phyloP scores from a whole-genome alignment of 305 asterid genomes.

The Fraxinus baroniana region DNA sequence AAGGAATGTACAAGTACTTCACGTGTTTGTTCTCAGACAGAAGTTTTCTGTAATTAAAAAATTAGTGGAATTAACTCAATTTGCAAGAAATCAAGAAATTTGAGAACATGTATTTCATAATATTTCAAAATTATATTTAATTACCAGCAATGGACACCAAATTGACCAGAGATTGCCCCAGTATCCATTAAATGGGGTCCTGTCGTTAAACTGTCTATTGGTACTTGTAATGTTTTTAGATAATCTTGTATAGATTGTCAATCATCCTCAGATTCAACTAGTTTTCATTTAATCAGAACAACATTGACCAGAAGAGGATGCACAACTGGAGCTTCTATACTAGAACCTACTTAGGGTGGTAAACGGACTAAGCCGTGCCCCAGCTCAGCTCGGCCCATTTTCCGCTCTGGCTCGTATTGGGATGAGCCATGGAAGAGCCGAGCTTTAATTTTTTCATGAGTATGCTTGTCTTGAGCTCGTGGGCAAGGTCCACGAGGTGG shows the following conservation, averaged over 20 bases:
- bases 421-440: background rate
- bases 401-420: background rate
- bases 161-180: background rate
- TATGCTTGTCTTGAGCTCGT: background rate
- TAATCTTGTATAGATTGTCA: background rate
- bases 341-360: background rate
- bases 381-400: background rate
- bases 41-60: conserved; percentile 60
- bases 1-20: conserved; percentile 84
- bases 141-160: background rate
- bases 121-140: background rate
- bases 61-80: conserved; percentile 4
- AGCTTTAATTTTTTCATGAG: background rate
- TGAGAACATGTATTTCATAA: background rate
- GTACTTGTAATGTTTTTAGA: background rate
- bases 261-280: background rate
- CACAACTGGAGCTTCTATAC: background rate
- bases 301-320: background rate
- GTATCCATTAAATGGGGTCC: background rate
- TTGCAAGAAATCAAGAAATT: background rate
- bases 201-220: background rate
- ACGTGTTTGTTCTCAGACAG: conserved; percentile 91
- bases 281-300: background rate
- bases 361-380: background rate
- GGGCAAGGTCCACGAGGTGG: no score